Base-by-base conservation (phyloP, 1,139 yeast genomes). In the Wickerhamomyces sp. region DNA sequence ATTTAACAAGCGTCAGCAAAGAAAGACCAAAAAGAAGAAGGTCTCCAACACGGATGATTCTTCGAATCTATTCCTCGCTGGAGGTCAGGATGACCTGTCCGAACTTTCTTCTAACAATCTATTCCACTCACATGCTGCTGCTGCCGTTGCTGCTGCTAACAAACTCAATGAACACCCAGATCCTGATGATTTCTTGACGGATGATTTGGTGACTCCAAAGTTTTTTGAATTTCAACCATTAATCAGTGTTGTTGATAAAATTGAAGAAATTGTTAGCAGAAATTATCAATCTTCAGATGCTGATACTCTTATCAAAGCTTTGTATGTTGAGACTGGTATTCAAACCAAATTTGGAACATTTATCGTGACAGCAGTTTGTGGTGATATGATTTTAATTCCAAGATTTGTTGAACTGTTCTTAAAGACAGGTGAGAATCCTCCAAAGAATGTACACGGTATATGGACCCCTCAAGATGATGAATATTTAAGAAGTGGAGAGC, bases 391-490 rank as follows among this genome's bases (percentile, higher is more conserved):
- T 39, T 56, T 67, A 16, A 66, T 71, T 36, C 64, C 71, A 34
- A 63, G 66, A 32, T 71, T 68, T 35, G 61, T 71, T 38, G 55
- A 65, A 33, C 51, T 62, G 34, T 70, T 68, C 49, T 57, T 71
- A 32, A 57, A 62, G 36, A 60, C 66, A 21, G 69, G 68, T 16
- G 61, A 61, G 26, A 61, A 68, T 36, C 70, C 72, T 3, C 69
- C 74, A 37, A 47, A 53, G 35, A 55, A 67, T 35, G 62, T 63
- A 16, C 61, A 68, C 14, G 75, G 75, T 26, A 66, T 70, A 33
- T 71, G 75, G 75, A 69, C 75, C 1, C 56, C 61, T 23, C 68
- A 64, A 31, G 72, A 70, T 53, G 76, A 71, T 41, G 57, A 49
- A 14, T 50, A 55, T 42, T 40, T 62, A 31, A 57, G 53, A 38